phyloP scores from a whole-genome alignment of 1,139 yeast genomes.

The Geotrichum candidum region DNA sequence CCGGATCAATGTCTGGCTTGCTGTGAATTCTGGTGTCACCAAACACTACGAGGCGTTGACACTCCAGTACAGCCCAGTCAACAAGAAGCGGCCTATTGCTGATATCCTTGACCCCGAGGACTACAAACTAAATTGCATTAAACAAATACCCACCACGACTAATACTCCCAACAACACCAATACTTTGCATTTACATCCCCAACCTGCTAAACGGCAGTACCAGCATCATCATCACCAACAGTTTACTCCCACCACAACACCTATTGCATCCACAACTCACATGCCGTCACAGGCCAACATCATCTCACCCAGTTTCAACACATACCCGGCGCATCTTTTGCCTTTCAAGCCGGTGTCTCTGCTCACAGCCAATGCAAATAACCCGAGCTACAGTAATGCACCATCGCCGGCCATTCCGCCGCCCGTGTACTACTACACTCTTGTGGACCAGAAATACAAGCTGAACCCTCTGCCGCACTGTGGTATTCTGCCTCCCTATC shows the following conservation, averaged over 20 bases:
- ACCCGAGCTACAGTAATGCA: neutral
- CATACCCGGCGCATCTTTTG: neutral
- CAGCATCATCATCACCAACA: neutral
- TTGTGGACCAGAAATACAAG: conserved; percentile 11
- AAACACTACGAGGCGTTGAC: neutral
- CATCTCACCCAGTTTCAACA: neutral
- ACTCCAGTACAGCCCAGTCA: neutral
- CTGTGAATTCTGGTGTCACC: conserved; percentile 18
- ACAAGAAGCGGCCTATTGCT: neutral
- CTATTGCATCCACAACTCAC: neutral
- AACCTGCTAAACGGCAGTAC: neutral
- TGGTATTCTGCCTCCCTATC: conserved; percentile 7
- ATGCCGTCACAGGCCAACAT: neutral
- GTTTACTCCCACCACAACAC: neutral
- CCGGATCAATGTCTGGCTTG: conserved; percentile 25
- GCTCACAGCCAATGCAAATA: neutral
- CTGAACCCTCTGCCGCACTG: conserved; percentile 8
- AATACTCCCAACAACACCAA: neutral
- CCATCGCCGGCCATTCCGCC: neutral
- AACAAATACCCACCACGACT: neutral
- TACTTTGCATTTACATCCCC: neutral
- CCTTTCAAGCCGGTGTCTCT: neutral
- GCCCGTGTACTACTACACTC: conserved; percentile 8
- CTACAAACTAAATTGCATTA: neutral
- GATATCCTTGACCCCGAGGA: neutral